These are phyloP conservation scores for Oropetium thomaeum DNA, from an alignment of 176 grass and related monocot genomes.

Conservation along the genomic window DNA sequence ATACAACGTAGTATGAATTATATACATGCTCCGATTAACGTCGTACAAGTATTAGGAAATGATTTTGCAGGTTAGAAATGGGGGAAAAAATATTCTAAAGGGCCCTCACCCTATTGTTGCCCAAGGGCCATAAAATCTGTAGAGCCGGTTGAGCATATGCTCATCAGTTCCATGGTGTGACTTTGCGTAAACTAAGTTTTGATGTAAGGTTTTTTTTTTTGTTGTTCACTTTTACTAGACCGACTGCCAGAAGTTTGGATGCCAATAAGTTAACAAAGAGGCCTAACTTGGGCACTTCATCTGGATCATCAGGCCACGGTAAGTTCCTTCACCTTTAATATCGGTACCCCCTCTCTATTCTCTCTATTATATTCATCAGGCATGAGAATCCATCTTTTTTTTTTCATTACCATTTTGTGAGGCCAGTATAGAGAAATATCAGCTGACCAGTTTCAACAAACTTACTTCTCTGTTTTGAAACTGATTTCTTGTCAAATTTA, in stretches of 20 bases:
- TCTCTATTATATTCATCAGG: not conserved
- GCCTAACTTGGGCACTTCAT: slow-evolving; percentile 48
- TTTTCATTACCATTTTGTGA: not conserved
- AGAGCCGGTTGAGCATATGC: not conserved
- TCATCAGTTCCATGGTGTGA: slow-evolving; percentile 7
- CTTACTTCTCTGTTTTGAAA: not conserved
- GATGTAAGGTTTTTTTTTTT: slow-evolving; percentile 2
- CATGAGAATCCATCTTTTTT: not conserved
- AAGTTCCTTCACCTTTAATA: not conserved
- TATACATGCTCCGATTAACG: no score
- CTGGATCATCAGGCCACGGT: slow-evolving; percentile 47
- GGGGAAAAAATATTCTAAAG: no score
- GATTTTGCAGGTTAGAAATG: no score
- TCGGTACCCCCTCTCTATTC: not conserved
- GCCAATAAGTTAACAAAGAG: slow-evolving; percentile 57
- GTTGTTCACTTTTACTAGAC: slow-evolving; percentile 52
- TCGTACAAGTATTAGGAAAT: no score
- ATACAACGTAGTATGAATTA: no score
- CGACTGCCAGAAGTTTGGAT: slow-evolving; percentile 54
- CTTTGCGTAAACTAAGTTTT: slow-evolving; percentile 19
- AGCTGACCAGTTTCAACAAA: not conserved
- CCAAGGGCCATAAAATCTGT: no score
- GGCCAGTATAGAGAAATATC: not conserved
- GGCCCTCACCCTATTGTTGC: no score
- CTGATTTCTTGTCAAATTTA: not conserved